Evolutionary conservation across 2,329 filamentous ascomycete genomes (phyloP), one percentile per base, ranked within the genome.

Genomic region (Stemphylium vesicarium): DNA sequence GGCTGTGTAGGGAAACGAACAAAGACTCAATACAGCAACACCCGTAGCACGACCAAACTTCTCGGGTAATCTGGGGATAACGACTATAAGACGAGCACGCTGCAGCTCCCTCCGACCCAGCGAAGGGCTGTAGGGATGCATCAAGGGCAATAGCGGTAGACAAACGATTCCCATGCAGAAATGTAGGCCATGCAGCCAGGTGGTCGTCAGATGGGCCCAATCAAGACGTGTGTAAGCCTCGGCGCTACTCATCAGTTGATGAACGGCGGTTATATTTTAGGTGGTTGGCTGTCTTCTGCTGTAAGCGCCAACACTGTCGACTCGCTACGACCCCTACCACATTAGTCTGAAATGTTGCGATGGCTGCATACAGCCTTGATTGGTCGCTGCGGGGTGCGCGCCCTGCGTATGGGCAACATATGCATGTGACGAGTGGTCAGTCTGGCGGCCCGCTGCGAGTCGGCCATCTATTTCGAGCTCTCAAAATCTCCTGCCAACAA

Each of bases 261-360:
- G 57, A 56, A 44, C 57, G 65, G 72, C 72, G 72, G 72, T 68
- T 73, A 73, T 66, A 60, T 68, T 64, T 63, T 65, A 62, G 66
- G 69, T 73, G 69, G 70, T 72, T 74, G 72, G 70, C 53, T 60
- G 60, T 56, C 43, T 55, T 29, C 52, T 56, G 53, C 65, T 63
- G 61, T 74, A 75, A 73, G 73, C 73, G 73, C 73, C 71, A 68
- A 66, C 56, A 57, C 59, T 64, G 56, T 40, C 64, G 53, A 56
- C 64, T 68, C 64, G 68, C 67, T 69, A 65, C 63, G 65, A 53
- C 38, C 52, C 59, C 56, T 64, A 64, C 63, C 63, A 63, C 59
- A 53, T 56, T 46, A 46, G 55, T 49, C 41, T 20, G 51, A 58
- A 56, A 60, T 63, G 56, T 58, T 58, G 43, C 41, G 22, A 55